Percentiles rank a stretch among this genome's conserved stretches.
phyloP scores from a whole-genome alignment of 768 basidiomycete genomes.

The Russula abietina region DNA sequence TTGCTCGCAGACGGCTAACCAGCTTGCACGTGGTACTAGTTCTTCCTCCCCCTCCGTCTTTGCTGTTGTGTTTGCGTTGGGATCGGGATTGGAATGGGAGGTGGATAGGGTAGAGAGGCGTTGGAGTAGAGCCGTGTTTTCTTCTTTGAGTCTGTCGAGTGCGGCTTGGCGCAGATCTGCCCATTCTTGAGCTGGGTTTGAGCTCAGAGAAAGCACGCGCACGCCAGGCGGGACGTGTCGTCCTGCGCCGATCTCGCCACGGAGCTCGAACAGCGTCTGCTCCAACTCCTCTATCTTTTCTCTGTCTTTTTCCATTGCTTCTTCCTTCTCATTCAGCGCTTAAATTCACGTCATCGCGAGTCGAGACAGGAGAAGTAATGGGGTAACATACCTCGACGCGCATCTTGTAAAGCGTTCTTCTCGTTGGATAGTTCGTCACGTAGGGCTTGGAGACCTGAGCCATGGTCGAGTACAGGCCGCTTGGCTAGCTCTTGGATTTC shows the following conservation, averaged over 20 bases:
- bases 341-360: background rate
- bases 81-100: conserved; percentile 21
- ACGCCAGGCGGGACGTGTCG: conserved; percentile 66
- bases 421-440: conserved; percentile 36
- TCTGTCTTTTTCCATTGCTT: conserved; percentile 36
- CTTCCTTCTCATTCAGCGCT: conserved; percentile 44
- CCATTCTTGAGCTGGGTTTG: conserved; percentile 84
- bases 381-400: conserved; percentile 38
- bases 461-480: conserved; percentile 29
- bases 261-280: conserved; percentile 70
- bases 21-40: conserved; percentile 75
- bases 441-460: conserved; percentile 35
- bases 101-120: conserved; percentile 48
- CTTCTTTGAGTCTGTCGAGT: conserved; percentile 68
- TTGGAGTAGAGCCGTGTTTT: conserved; percentile 78
- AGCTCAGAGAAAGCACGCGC: conserved; percentile 59
- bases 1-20: conserved; percentile 63
- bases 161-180: conserved; percentile 66
- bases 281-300: conserved; percentile 65
- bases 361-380: background rate
- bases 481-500: conserved; percentile 45
- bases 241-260: conserved; percentile 70
- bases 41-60: conserved; percentile 20
- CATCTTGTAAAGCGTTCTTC: conserved; percentile 29
- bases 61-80: conserved; percentile 18